Evolutionary conservation across 495 filamentous ascomycete species (phyloP), one percentile per base, ranked within the genome.

Genomic region (Margaritispora aquatica): DNA sequence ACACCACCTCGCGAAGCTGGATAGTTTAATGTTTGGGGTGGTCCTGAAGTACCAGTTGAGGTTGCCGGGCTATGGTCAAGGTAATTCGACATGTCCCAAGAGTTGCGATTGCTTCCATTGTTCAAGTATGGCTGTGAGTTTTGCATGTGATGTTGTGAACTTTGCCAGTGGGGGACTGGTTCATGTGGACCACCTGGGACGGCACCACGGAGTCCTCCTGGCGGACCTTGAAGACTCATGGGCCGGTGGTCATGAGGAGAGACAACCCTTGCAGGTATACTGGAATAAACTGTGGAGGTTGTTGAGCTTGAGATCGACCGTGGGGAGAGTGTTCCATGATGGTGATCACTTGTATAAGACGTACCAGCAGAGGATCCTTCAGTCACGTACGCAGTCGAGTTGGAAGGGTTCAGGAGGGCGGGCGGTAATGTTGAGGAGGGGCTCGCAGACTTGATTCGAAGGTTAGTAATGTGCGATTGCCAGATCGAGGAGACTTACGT

Each of bases 401-500:
- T 63, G 34, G 60, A 55, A 22, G 65, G 65, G 22, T 60, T 69
- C 50, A 68, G 55, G 27, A 67, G 65, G 3, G 65, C 49, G 38
- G 60, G 64, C 24, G 67, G 65, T 46, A 69, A 27, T n/a, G 67
- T 68, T 20, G 65, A 65, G 22, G 67, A 68, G 44, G 67, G 67
- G 52, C 63, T 68, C 1, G 65, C 65, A 46, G 67, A 69, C 67
- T 69, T 31, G n/a, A 21, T 44, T 21, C 13, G 19, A 17, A 20
- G 48, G 44, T 63, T 55, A 66, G 63, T n/a, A 50, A 3, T 19
- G 17, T 51, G 26, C 56, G 51, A 13, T 21, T 54, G 17, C 49
- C 17, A 36, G 23, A 51, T 21, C n/a, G 52, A 21, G 22, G 9
- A 20, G 51, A 82, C 88, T 79, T 73, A 89, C 88, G 73, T 97